phyloP scores from a whole-genome alignment of 257 asterid species.

The Lycium barbarum region DNA sequence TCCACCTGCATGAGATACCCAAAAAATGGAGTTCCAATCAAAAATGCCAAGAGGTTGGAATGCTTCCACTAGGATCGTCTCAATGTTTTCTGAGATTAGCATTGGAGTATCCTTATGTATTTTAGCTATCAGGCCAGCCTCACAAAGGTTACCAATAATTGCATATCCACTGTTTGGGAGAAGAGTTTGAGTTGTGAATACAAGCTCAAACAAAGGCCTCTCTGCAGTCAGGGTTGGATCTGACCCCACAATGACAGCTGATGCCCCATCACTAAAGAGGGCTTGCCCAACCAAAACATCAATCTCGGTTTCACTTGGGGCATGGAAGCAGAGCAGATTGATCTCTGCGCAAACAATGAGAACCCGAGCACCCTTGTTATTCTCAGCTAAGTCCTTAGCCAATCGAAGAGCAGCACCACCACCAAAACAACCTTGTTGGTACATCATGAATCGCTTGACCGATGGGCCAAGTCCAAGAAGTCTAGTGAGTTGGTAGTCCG shows the following conservation, averaged over 20 bases:
- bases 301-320: slow-evolving; percentile 27
- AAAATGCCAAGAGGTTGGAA: slow-evolving; percentile 32
- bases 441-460: slow-evolving; percentile 34
- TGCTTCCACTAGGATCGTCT: slow-evolving; percentile 11
- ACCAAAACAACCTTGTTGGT: slow-evolving; percentile 38
- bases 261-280: slow-evolving; percentile 32
- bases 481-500: slow-evolving; percentile 34
- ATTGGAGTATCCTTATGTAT: slow-evolving; percentile 26
- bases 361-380: slow-evolving; percentile 33
- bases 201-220: slow-evolving; percentile 30
- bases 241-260: slow-evolving; percentile 22
- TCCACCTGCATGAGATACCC: slow-evolving; percentile 35
- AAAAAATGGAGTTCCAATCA: slow-evolving; percentile 36
- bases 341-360: slow-evolving; percentile 34
- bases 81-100: slow-evolving; percentile 28
- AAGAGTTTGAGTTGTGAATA: slow-evolving; percentile 28
- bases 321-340: slow-evolving; percentile 1
- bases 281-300: slow-evolving; percentile 35
- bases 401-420: slow-evolving; percentile 35
- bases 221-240: slow-evolving; percentile 24
- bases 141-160: slow-evolving; percentile 24
- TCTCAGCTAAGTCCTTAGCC: slow-evolving; percentile 39
- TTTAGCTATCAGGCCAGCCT: slow-evolving; percentile 20
- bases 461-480: slow-evolving; percentile 37
- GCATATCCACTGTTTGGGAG: slow-evolving; percentile 28